A percentile compares a stretch with the other conserved stretches of the same genome.
Conservation (phyloP, 2,329 filamentous ascomycete species). For the Colletotrichum horii region DNA sequence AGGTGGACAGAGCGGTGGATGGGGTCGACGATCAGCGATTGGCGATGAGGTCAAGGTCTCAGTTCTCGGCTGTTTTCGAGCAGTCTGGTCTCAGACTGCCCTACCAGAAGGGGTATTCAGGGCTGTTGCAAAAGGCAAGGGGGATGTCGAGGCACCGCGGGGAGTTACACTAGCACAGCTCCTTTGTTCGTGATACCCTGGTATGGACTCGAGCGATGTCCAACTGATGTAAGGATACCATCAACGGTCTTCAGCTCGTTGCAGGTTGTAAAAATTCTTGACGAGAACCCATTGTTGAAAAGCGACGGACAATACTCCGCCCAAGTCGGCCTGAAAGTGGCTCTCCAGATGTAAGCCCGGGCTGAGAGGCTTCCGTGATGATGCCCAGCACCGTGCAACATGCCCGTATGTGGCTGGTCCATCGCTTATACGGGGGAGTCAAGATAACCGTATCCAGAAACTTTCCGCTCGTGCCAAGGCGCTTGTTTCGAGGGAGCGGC, state of each 20-base stretch:
- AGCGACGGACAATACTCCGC: background rate
- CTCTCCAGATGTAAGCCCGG: background rate
- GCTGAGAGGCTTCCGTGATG: background rate
- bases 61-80: conserved; percentile 12
- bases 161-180: background rate
- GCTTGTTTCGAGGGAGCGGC: background rate
- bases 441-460: background rate
- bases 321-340: background rate
- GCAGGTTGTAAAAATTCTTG: background rate
- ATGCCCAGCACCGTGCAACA: background rate
- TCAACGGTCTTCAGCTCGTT: background rate
- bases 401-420: background rate
- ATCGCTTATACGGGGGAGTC: background rate
- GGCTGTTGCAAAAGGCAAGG: background rate
- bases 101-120: background rate
- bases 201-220: background rate
- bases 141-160: background rate
- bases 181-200: conserved; percentile 1
- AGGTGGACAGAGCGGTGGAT: background rate
- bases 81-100: background rate
- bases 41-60: conserved; percentile 1
- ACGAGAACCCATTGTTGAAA: background rate
- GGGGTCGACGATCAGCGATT: background rate
- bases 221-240: background rate
- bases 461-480: conserved; percentile 1